Evolutionary conservation across 2,329 filamentous ascomycete species (phyloP), one percentile per base, ranked within the genome.

Genomic region (Rutstroemia sydowiana): DNA sequence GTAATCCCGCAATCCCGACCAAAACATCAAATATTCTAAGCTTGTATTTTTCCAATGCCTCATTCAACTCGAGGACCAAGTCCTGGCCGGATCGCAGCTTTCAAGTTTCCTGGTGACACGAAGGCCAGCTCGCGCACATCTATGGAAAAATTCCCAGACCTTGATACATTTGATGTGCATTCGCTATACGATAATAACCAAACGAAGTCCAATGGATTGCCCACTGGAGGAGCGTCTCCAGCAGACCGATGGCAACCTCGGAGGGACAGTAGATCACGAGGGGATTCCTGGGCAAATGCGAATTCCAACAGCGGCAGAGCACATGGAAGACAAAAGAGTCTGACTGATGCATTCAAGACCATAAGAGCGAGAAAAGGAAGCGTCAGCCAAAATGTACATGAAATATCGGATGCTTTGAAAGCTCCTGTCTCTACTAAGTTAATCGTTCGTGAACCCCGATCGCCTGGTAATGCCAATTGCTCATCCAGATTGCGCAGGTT

Each of bases 321-420:
- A 40, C 87, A 91, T 65, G 74, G 73, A 16, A 76, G 86, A 58
- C 88, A 93, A 67, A 95, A 92, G 76, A 95, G 90, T 70, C 79
- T 96, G 61, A 84, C 82, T 63, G 89, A 95, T 69, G 89, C 92
- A n/a, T 79, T 96, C 59, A 82, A 81, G 61, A 90, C 82, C 3
- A 92, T 96, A 62, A 78, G 89, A 59, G 84, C 80, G 34, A 79
- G 90, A 62, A 88, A 85, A 63, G 88, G 81, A 47, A 97, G 91
- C 68, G 84, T 96, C 62, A 91, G 84, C 71, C 88, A 92, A 67
- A 95, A 95, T 71, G 91, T 90, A 50, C 88, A 95, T 55, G 92
- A 97, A 70, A 82, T 98, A 63, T 91, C 90, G 41, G 88, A 93
- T 68, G 90, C 91, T 48, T 77, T 98, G 55, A 88, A 85, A 65